Conservation (phyloP, 192 early-diverging fungal genomes). For the Coemansia asiatica region DNA sequence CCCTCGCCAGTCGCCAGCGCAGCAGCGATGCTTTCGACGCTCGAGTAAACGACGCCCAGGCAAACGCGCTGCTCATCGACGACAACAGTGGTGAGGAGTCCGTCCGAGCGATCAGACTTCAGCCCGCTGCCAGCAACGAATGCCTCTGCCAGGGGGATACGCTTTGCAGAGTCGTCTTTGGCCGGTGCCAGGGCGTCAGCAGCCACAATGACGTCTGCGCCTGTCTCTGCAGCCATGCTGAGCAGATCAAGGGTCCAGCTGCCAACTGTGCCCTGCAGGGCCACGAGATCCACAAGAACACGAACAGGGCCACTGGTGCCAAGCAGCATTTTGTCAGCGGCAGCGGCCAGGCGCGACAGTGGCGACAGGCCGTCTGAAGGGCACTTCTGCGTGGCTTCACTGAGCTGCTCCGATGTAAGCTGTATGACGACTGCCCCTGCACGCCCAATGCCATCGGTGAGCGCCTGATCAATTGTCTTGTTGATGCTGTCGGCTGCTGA, state of each 20-base stretch:
- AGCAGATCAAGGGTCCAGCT: slow-evolving; percentile 38
- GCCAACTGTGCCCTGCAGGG: not conserved
- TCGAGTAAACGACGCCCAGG: slow-evolving; percentile 92
- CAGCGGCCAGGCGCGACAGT: slow-evolving; percentile 20
- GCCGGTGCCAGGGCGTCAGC: slow-evolving; percentile 23
- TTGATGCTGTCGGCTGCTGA: not conserved
- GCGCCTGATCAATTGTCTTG: slow-evolving; percentile 16
- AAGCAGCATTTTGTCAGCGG: slow-evolving; percentile 14
- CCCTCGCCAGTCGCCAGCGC: slow-evolving; percentile 75
- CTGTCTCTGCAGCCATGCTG: slow-evolving; percentile 13
- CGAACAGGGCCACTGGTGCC: slow-evolving; percentile 39
- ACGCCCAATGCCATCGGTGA: slow-evolving; percentile 14
- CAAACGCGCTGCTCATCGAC: slow-evolving; percentile 87
- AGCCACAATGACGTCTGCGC: slow-evolving; percentile 24
- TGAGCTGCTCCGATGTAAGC: slow-evolving; percentile 31
- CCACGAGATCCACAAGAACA: slow-evolving; percentile 34
- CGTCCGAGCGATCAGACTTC: slow-evolving; percentile 81
- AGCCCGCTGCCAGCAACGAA: slow-evolving; percentile 33
- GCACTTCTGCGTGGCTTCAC: slow-evolving; percentile 13
- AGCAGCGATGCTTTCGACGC: slow-evolving; percentile 75
- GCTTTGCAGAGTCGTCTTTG: slow-evolving; percentile 4
- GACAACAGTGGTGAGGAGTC: slow-evolving; percentile 87
- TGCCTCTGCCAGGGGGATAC: slow-evolving; percentile 27
- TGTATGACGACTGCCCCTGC: slow-evolving; percentile 38
- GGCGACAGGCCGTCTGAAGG: slow-evolving; percentile 3